phyloP scores from a whole-genome alignment of 2,329 filamentous ascomycete genomes.

The Aureobasidium melanogenum region DNA sequence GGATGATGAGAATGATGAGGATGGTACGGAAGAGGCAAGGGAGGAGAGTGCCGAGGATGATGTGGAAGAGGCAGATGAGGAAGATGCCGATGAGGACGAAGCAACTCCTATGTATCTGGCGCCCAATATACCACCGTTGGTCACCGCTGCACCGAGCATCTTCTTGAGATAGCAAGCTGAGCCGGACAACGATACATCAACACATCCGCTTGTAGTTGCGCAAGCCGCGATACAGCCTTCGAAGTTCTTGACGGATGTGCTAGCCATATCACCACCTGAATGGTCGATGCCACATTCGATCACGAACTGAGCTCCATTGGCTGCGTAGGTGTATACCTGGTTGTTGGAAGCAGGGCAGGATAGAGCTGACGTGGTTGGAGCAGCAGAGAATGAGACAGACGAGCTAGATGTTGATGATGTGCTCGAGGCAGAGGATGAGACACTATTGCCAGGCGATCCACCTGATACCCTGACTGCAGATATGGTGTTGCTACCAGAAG shows the following conservation, averaged over 20 bases:
- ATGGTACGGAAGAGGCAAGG: neutral
- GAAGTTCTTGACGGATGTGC: slow-evolving; percentile 14
- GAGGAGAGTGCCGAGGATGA: neutral
- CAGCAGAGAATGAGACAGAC: slow-evolving; percentile 12
- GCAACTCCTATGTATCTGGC: slow-evolving; percentile 18
- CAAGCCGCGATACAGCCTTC: slow-evolving; percentile 20
- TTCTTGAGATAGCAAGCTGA: slow-evolving; percentile 16
- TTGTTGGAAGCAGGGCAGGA: slow-evolving; percentile 18
- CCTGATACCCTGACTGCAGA: slow-evolving; percentile 8
- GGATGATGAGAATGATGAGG: neutral
- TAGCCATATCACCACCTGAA: slow-evolving; percentile 20
- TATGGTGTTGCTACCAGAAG: slow-evolving; percentile 12
- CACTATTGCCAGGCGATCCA: neutral
- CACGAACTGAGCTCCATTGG: slow-evolving; percentile 19
- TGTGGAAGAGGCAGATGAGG: neutral
- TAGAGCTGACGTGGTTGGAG: slow-evolving; percentile 12
- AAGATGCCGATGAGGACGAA: neutral
- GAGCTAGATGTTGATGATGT: neutral
- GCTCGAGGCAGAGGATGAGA: neutral
- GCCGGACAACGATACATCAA: slow-evolving; percentile 20
- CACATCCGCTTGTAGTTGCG: slow-evolving; percentile 16
- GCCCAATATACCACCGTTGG: slow-evolving; percentile 18
- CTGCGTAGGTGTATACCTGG: slow-evolving; percentile 15
- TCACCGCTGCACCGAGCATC: slow-evolving; percentile 16
- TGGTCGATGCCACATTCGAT: slow-evolving; percentile 25